Percentiles rank a stretch among this genome's conserved stretches.
Evolutionary conservation across 2,329 filamentous ascomycete species (phyloP).

Genomic region (Biscogniauxia sp.): DNA sequence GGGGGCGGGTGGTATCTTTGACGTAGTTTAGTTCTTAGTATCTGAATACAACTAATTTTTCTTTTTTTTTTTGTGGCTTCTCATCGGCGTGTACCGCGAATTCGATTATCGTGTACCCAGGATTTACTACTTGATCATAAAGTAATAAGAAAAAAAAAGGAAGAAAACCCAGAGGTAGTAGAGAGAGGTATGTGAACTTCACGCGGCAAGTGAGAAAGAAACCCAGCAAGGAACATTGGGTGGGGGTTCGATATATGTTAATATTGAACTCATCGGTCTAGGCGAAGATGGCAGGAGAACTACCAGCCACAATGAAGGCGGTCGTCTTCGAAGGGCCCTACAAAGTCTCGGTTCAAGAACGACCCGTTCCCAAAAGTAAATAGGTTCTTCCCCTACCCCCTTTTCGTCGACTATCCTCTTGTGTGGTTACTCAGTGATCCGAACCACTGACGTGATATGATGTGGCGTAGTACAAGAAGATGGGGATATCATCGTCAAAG

Average conservation of each 20-base stretch:
- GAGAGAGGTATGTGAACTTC: background rate
- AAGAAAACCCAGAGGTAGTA: background rate
- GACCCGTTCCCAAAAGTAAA: conserved; percentile 68
- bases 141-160: background rate
- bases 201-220: background rate
- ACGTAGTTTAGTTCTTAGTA: no score
- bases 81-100: no score
- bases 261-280: background rate
- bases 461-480: conserved; percentile 56
- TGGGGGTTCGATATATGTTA: background rate
- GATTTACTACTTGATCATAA: background rate
- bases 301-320: conserved; percentile 70
- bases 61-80: no score
- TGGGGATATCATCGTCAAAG: conserved; percentile 78
- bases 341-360: conserved; percentile 73
- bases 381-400: conserved; percentile 6
- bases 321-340: conserved; percentile 81
- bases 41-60: no score
- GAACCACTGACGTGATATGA: conserved; percentile 15
- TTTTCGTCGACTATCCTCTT: conserved; percentile 1
- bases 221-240: background rate
- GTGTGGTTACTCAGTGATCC: background rate
- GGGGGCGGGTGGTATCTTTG: no score
- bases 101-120: no score
- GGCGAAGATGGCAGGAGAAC: background rate